Evolutionary conservation across 257 asterid genomes (phyloP), one percentile per base, ranked within the genome.

Genomic region (Agastache rugosa): DNA sequence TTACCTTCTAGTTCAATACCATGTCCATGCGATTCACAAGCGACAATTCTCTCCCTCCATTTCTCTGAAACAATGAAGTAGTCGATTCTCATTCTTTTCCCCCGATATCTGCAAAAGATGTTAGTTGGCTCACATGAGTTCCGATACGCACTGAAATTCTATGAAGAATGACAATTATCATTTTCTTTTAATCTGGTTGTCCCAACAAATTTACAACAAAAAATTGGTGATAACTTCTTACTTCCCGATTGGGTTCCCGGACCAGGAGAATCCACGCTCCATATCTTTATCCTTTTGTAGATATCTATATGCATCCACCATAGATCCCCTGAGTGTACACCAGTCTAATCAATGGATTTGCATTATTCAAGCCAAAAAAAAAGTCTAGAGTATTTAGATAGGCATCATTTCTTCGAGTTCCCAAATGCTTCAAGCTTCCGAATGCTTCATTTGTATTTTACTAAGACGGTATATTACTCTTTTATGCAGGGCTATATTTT

Each of bases 41-140:
- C 74, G 63, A 88, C 74, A 27, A 91, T 90, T 82, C 91, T 87
- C 67, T 86, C 94, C 81, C 55, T 85, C 31, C 93, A 84, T 83
- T 83, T 76, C 80, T 94, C 96, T 0, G 96, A 83, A 53, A 94
- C 86, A 34, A 89, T 29, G 83, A 90, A 90, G 82, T 94, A 94
- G 76, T 94, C 99, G 67, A 92, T 94, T 77, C 99, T 88, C 99
- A 94, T 94, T 90, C 99, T 86, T 81, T 92, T 94, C 68, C 97
- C 97, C n/a, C 97, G 97, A 71, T 94, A 94, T 83, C 97, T 93
- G 85, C 86, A 82, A 63, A 42, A 71, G 71, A 11, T 31, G 70
- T 71, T 47, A 54, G 64, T 37, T 23, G 12, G 50, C 10, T 19
- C 34, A 22, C 54, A 42, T 71, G 39, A 78, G 64, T 60, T 50